Conservation (phyloP, 805 yeast species). For the Sugiyamaella chiloensis region DNA sequence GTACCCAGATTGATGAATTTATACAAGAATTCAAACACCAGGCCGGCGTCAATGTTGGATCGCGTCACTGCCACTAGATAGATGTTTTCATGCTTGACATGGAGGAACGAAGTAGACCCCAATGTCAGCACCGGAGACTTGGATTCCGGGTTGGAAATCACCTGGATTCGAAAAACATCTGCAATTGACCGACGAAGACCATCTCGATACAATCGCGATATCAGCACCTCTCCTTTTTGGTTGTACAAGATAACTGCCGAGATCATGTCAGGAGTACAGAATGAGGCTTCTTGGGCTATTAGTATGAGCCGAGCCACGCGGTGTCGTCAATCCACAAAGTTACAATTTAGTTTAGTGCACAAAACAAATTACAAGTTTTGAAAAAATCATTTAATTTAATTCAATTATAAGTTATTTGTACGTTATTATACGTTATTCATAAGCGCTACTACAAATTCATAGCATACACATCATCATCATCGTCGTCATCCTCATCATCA, state of each 20-base stretch:
- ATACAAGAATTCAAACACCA: slow-evolving; percentile 74
- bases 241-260: slow-evolving; percentile 78
- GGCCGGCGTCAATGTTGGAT: slow-evolving; percentile 79
- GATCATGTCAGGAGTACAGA: slow-evolving; percentile 52
- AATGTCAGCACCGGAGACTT: slow-evolving; percentile 74
- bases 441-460: background rate
- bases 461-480: slow-evolving; percentile 19
- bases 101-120: slow-evolving; percentile 89
- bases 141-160: slow-evolving; percentile 63
- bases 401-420: too few relatives aligned
- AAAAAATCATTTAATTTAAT: too few relatives aligned
- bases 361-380: too few relatives aligned
- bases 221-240: slow-evolving; percentile 76
- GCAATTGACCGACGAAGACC: slow-evolving; percentile 75
- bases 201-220: slow-evolving; percentile 69
- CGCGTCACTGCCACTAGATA: slow-evolving; percentile 91
- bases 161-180: slow-evolving; percentile 90
- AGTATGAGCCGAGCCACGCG: too few relatives aligned
- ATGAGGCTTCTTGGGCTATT: too few relatives aligned
- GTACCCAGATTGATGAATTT: slow-evolving; percentile 54
- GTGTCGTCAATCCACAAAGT: too few relatives aligned
- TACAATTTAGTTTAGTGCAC: too few relatives aligned
- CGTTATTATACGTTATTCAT: too few relatives aligned
- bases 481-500: slow-evolving; percentile 41
- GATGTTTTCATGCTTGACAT: slow-evolving; percentile 56